These are phyloP conservation scores for Chlorella variabilis DNA, from an alignment of 163 green algal species.

Conservation along the genomic window DNA sequence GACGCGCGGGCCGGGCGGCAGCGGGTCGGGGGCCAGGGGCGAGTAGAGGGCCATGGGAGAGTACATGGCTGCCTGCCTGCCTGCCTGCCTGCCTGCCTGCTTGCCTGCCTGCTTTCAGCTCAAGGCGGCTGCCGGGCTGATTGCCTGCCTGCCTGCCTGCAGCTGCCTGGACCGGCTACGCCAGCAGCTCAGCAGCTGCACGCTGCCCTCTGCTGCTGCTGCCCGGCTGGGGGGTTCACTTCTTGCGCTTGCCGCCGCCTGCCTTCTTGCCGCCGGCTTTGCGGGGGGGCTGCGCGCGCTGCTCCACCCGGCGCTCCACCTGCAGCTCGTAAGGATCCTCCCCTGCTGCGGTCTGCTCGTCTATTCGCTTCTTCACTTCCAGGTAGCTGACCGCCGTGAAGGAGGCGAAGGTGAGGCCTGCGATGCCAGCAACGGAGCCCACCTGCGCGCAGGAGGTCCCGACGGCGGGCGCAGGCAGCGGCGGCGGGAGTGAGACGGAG, in stretches of 20 bases:
- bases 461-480: no score
- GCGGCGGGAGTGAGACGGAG: no score
- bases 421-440: constrained; percentile 28
- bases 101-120: no score
- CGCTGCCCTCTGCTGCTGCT: neutral
- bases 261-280: constrained; percentile 17
- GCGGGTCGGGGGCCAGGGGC: neutral
- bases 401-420: constrained; percentile 16
- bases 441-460: constrained; percentile 3
- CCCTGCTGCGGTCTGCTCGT: constrained; percentile 22
- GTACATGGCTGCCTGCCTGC: neutral
- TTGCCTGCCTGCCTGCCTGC: no score
- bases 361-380: constrained; percentile 30
- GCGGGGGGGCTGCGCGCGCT: constrained; percentile 2
- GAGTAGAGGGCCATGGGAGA: neutral
- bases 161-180: neutral
- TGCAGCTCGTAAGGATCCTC: constrained; percentile 40
- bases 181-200: neutral
- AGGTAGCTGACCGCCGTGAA: constrained; percentile 23
- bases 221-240: neutral
- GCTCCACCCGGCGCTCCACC: neutral
- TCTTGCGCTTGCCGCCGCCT: constrained; percentile 29
- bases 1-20: constrained; percentile 1
- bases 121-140: no score
- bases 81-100: no score